Evolutionary conservation across 768 basidiomycete genomes (phyloP).

Genomic region (Boletus sensibilis): DNA sequence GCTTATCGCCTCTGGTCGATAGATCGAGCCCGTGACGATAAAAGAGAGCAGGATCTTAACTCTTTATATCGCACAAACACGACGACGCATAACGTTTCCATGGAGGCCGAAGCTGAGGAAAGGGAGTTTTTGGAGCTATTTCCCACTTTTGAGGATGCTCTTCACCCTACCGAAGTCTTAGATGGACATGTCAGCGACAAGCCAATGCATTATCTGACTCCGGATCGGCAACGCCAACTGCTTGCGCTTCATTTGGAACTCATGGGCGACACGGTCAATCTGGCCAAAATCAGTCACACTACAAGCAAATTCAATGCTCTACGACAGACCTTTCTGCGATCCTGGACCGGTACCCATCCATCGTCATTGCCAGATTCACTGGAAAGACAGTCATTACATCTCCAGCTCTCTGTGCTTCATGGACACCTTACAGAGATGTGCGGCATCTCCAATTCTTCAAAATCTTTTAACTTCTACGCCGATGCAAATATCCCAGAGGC

Average conservation of each 20-base stretch:
- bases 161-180: conserved; percentile 30
- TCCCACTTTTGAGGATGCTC: conserved; percentile 72
- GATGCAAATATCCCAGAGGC: conserved; percentile 76
- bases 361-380: conserved; percentile 40
- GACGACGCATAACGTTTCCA: conserved; percentile 49
- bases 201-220: conserved; percentile 30
- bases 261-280: conserved; percentile 23
- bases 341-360: conserved; percentile 32
- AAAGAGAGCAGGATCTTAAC: conserved; percentile 59
- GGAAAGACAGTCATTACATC: conserved; percentile 50
- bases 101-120: conserved; percentile 78
- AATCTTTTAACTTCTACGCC: conserved; percentile 71
- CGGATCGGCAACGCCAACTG: conserved; percentile 35
- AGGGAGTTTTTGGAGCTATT: conserved; percentile 83
- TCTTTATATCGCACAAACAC: conserved; percentile 75
- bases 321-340: conserved; percentile 34
- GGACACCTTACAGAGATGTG: conserved; percentile 37
- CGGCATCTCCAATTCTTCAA: conserved; percentile 14
- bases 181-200: background rate
- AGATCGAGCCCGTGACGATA: conserved; percentile 68
- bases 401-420: conserved; percentile 53
- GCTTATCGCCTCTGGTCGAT: conserved; percentile 79
- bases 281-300: background rate
- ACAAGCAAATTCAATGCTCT: conserved; percentile 32
- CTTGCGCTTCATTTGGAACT: conserved; percentile 49